Percentiles rank a stretch among this genome's conserved stretches.
Evolutionary conservation across 352 stramenopile genomes (phyloP).

Genomic region (Phytopythium chamaehyphon): DNA sequence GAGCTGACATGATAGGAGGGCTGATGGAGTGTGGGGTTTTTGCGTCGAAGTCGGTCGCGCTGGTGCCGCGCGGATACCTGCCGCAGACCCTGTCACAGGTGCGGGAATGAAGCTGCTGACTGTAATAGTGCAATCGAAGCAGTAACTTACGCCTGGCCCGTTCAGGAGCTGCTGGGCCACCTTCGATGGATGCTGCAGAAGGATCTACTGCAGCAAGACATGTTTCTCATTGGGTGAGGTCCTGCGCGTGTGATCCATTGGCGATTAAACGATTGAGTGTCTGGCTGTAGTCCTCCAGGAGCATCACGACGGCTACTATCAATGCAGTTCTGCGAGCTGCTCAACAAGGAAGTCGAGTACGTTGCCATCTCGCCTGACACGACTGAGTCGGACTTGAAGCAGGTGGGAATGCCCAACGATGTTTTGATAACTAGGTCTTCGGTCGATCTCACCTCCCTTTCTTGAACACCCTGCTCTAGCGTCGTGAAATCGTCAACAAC

Average conservation of each 20-base stretch:
- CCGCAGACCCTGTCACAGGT: conserved; percentile 44
- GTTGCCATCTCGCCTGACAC: conserved; percentile 93
- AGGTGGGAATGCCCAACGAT: conserved; percentile 44
- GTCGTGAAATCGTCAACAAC: conserved; percentile 64
- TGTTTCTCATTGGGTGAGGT: conserved; percentile 80
- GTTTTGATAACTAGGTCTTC: background rate
- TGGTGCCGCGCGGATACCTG: conserved; percentile 63
- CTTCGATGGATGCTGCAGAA: conserved; percentile 88
- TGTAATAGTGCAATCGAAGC: background rate
- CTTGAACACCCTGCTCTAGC: conserved; percentile 21
- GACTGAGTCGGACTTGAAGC: conserved; percentile 92
- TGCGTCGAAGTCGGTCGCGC: conserved; percentile 25
- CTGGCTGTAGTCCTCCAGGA: conserved; percentile 52
- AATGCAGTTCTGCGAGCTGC: conserved; percentile 83
- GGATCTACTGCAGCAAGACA: conserved; percentile 78
- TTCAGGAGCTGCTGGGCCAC: conserved; percentile 62
- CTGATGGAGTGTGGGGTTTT: background rate
- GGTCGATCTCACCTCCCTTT: background rate
- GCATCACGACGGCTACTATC: conserved; percentile 66
- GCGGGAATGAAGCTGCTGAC: no score
- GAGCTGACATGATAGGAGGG: background rate
- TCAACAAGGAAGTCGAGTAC: conserved; percentile 86
- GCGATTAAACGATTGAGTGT: no score
- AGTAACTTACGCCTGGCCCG: background rate
- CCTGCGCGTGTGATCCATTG: no score